Conservation (phyloP, 163 green algal genomes). For the Prototheca cutis region DNA sequence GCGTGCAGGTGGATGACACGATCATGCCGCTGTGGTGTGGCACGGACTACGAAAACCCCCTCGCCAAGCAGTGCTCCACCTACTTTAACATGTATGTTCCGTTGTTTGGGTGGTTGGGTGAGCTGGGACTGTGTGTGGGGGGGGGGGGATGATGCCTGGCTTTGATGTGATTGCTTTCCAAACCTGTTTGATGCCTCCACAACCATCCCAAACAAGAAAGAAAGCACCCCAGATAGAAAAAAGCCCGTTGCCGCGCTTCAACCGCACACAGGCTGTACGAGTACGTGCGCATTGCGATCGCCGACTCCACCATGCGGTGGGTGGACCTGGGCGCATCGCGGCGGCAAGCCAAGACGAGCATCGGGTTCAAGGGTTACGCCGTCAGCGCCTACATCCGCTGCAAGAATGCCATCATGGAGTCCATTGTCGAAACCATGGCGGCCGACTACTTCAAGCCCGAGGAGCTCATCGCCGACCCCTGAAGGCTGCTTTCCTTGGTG, state of each 20-base stretch:
- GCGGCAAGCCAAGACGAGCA: slow-evolving; percentile 21
- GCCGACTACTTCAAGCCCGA: slow-evolving; percentile 20
- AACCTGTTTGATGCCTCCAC: no score
- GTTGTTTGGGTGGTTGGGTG: neutral
- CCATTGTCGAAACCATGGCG: slow-evolving; percentile 22
- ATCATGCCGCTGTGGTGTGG: slow-evolving; percentile 38
- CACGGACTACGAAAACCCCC: slow-evolving; percentile 33
- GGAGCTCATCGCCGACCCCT: slow-evolving; percentile 7
- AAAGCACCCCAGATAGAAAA: no score
- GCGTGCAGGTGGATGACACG: slow-evolving; percentile 19
- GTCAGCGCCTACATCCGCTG: slow-evolving; percentile 29
- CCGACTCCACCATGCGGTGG: slow-evolving; percentile 27
- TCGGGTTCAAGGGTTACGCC: slow-evolving; percentile 26
- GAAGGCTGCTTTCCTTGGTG: no score
- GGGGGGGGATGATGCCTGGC: neutral
- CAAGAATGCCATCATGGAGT: slow-evolving; percentile 28
- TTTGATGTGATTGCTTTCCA: no score
- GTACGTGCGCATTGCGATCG: slow-evolving; percentile 25
- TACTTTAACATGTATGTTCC: slow-evolving; percentile 26
- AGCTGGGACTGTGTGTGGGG: neutral
- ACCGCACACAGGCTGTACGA: slow-evolving; percentile 4
- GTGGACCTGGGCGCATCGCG: slow-evolving; percentile 26
- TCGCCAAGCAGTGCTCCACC: slow-evolving; percentile 20
- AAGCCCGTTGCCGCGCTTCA: no score
- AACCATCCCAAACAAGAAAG: no score